phyloP scores from a whole-genome alignment of 2,329 filamentous ascomycete genomes.

The Beauveria varroae region DNA sequence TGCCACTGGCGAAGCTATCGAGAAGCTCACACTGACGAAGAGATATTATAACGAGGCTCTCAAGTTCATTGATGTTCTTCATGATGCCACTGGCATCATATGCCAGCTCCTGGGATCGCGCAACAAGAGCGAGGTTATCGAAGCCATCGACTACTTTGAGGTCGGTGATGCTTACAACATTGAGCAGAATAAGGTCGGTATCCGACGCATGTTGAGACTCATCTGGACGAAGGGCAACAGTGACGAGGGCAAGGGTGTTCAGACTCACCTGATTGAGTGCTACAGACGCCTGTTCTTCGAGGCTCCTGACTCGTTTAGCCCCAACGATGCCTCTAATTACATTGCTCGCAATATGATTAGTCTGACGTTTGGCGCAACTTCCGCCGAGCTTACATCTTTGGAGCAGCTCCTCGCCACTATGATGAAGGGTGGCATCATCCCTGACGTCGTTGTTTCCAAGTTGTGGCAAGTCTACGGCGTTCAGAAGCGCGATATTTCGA shows the following conservation, averaged over 20 bases:
- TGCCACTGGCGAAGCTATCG: slow-evolving; percentile 80
- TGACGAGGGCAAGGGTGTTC: slow-evolving; percentile 96
- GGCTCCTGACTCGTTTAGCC: slow-evolving; percentile 77
- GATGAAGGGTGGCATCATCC: slow-evolving; percentile 89
- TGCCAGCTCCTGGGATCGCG: slow-evolving; percentile 85
- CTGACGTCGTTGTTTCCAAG: slow-evolving; percentile 80
- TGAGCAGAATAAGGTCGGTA: slow-evolving; percentile 84
- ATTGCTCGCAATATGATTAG: slow-evolving; percentile 98
- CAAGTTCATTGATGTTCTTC: slow-evolving; percentile 86
- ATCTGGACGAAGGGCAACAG: slow-evolving; percentile 99
- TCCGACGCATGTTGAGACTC: slow-evolving; percentile 87
- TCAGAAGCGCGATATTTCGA: slow-evolving; percentile 87
- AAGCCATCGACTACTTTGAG: slow-evolving; percentile 98
- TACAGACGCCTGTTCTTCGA: slow-evolving; percentile 96
- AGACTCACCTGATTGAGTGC: slow-evolving; percentile 92
- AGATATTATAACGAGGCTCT: slow-evolving; percentile 92
- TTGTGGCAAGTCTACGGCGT: slow-evolving; percentile 97
- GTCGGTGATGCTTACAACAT: slow-evolving; percentile 94
- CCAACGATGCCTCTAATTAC: slow-evolving; percentile 90
- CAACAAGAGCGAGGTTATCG: slow-evolving; percentile 98
- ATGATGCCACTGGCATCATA: slow-evolving; percentile 71
- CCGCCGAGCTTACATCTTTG: slow-evolving; percentile 88
- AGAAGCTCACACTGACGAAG: slow-evolving; percentile 77
- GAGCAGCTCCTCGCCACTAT: slow-evolving; percentile 94
- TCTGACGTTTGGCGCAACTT: slow-evolving; percentile 89